Base-by-base conservation (phyloP, 1,284 basidiomycete species). In the Melampsora larici-populina region DNA sequence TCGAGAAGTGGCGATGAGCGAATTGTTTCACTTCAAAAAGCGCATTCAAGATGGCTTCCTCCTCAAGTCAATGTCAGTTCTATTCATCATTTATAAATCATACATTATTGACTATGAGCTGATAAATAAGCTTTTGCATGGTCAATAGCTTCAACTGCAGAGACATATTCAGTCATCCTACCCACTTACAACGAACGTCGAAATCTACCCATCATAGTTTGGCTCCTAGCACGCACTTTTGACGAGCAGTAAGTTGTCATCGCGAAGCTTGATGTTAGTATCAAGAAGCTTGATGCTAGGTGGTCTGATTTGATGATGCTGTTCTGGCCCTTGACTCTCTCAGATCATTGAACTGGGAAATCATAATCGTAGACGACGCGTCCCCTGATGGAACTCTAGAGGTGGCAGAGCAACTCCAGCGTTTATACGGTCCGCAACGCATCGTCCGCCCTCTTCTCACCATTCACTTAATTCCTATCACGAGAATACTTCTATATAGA, bases 111-210 rank as follows among this genome's bases (percentile, higher is more conserved):
- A 4, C 21, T 26, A 17, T 55, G 51, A 55, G 7, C 51, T 26
- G 7, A 26, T 26, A 7, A 26, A 17, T 7, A 11, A 8, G 15
- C 18, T 7, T 55, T 21, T 21, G 24, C 24, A 15, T 17, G 51
- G 18, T 64, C 29, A 40, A 8, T 21, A 24, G 15, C n/a, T 63
- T 33, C 62, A 17, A 69, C 26, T 9, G n/a, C 70, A 63, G 66
- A 77, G 40, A 77, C 58, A 43, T 78, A 79, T 77, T 81, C 81
- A 70, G 92, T 95, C 80, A 94, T 95, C 82, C 87, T 95, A 15
- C 93, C 93, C 60, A 95, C 93, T 1, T 96, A 95, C 85, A 94
- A 95, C 83, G 93, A 95, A 84, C 89, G 93, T 81, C 92, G 92
- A 86, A 95, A 96, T 83, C 85, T 96, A 26, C 93, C 93, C 0